Conservation (phyloP, 78 protist genomes). For the Dictyostelium intermedium region DNA sequence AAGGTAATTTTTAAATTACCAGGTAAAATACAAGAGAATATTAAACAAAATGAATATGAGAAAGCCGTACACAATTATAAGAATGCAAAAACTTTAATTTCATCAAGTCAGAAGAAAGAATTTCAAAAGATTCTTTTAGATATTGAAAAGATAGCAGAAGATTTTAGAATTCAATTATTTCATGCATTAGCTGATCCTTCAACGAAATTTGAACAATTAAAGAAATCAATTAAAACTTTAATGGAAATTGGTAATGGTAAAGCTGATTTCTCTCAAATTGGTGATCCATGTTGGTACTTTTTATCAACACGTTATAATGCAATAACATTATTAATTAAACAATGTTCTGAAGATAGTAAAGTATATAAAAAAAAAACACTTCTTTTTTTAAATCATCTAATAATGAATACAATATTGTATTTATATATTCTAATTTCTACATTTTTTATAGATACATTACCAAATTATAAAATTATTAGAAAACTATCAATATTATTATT, state of each 20-base stretch:
- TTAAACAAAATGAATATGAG: conserved; percentile 45
- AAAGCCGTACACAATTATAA: conserved; percentile 56
- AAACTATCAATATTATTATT: conserved; percentile 57
- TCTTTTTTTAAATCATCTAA: too few relatives aligned
- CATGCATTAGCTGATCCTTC: conserved; percentile 34
- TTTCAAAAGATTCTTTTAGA: conserved; percentile 43
- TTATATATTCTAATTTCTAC: too few relatives aligned
- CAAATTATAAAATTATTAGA: conserved; percentile 43
- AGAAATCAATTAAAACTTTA: conserved; percentile 14
- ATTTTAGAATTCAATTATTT: conserved; percentile 27
- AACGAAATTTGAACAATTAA: conserved; percentile 45
- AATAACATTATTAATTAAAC: conserved; percentile 22
- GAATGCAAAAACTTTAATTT: conserved; percentile 51
- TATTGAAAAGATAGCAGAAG: conserved; percentile 59
- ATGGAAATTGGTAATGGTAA: conserved; percentile 78
- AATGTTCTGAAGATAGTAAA: conserved; percentile 62
- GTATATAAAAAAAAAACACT: too few relatives aligned
- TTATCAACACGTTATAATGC: conserved; percentile 41
- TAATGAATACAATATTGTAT: too few relatives aligned
- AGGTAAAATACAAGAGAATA: conserved; percentile 58
- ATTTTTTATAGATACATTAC: conserved; percentile 38
- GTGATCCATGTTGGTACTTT: conserved; percentile 77
- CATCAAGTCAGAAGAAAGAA: conserved; percentile 39
- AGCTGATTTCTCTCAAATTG: conserved; percentile 19
- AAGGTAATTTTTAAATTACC: conserved; percentile 65